Conservation (phyloP, 2,329 filamentous ascomycete genomes). For the Penicillium sp. region DNA sequence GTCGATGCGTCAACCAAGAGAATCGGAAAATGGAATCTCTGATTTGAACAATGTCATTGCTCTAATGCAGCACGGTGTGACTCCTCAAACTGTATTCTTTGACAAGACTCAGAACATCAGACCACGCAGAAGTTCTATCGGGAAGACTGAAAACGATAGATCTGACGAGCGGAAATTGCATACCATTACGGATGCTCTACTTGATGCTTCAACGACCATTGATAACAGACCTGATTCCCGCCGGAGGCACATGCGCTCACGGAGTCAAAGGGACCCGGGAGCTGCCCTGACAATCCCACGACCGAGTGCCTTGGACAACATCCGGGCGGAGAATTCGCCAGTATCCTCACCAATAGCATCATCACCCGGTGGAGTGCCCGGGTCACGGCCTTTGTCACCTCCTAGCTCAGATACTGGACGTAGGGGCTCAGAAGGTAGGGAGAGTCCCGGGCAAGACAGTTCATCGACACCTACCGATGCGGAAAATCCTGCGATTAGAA, state of each 20-base stretch:
- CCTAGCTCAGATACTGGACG: conserved; percentile 30
- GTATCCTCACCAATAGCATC: conserved; percentile 32
- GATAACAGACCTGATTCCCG: conserved; percentile 52
- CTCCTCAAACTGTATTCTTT: conserved; percentile 83
- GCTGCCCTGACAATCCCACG: too few species aligned
- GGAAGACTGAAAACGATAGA: conserved; percentile 61
- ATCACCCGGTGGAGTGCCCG: conserved; percentile 27
- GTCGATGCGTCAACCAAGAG: conserved; percentile 59
- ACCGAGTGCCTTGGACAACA: too few species aligned
- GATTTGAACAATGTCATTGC: conserved; percentile 61
- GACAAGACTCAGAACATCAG: conserved; percentile 64
- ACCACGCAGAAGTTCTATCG: too few species aligned
- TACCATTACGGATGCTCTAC: conserved; percentile 81
- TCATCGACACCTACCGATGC: conserved; percentile 25
- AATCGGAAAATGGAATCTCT: conserved; percentile 33
- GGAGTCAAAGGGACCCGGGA: too few species aligned
- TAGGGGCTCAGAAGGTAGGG: too few species aligned
- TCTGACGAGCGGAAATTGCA: too few species aligned
- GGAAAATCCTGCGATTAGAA: too few species aligned
- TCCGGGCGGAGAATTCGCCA: too few species aligned
- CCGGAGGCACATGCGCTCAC: conserved; percentile 34
- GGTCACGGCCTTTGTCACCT: conserved; percentile 29
- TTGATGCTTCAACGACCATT: conserved; percentile 85
- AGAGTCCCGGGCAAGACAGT: conserved; percentile 24
- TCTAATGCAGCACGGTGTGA: conserved; percentile 65